Base-by-base conservation (phyloP, 192 early-diverging fungal genomes). In the Pilaira anomala region DNA sequence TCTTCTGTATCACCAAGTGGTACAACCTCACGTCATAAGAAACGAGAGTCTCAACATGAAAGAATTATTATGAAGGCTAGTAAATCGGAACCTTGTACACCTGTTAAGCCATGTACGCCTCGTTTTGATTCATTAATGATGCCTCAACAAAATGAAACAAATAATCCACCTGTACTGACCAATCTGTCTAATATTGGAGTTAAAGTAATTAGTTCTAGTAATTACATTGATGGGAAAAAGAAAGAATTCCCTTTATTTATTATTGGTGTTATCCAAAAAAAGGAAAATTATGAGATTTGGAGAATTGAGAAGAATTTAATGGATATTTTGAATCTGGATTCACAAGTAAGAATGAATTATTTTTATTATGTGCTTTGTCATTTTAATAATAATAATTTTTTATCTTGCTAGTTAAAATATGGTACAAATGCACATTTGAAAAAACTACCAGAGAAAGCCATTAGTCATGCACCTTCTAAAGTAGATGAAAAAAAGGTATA, bases 401-500 rank as follows among this genome's bases (percentile, higher is more conserved):
- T 6, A 11, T 1, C 18, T 40, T 42, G 19, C 40, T 14, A 39
- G 33, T 5, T 58, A 36, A 14, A 21, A 39, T 24, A 36, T 22
- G 22, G 56, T 58, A 41, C 33, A 39, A 58, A 22, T 28, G 78
- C 80, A 46, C 85, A 80, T 62, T 72, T 93, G 30, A 88, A 82
- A 56, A 87, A 85, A 60, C 76, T 92, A 7, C 93, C 93, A 8
- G 95, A 95, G 29, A 93, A 93, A 70, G 77, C 80, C 41, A 75
- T 97, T 6, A 93, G 93, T 72, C 83, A 91, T 67, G 88, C 88
- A 9, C 91, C 91, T 19, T 80, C 83, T 44, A 97, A 97, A 75
- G 85, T 79, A 48, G 93, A 95, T 71, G 86, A 91, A 69, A 85
- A 91, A 57, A 93, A 91, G 77, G 83, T 67, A 51, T 2, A 24